Conservation (phyloP, 352 stramenopile species). For the Globisporangium rhizosaccharum region DNA sequence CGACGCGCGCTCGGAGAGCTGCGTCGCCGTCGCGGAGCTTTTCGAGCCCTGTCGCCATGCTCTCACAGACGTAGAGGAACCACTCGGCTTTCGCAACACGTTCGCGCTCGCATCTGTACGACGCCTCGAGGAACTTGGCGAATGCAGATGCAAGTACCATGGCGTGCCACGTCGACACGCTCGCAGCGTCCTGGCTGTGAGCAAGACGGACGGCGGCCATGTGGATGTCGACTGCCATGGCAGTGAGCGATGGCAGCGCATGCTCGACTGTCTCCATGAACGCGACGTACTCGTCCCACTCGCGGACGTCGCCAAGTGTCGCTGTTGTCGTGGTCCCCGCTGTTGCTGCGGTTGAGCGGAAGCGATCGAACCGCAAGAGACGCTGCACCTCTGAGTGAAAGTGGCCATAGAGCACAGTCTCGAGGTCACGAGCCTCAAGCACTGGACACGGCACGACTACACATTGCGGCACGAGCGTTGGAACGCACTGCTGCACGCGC, state of each 20-base stretch:
- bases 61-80: slow-evolving; percentile 24
- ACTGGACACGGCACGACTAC: slow-evolving; percentile 23
- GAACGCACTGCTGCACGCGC: slow-evolving; percentile 5
- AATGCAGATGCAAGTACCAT: slow-evolving; percentile 18
- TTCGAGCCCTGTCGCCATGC: slow-evolving; percentile 37
- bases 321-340: background rate
- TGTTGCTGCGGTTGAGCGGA: background rate
- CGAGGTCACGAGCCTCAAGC: slow-evolving; percentile 21
- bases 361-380: slow-evolving; percentile 5
- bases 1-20: slow-evolving; percentile 12
- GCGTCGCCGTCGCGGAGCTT: slow-evolving; percentile 24
- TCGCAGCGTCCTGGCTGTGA: background rate
- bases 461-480: slow-evolving; percentile 31
- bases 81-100: slow-evolving; percentile 10
- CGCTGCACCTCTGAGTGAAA: slow-evolving; percentile 40
- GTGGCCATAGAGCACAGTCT: slow-evolving; percentile 32
- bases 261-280: slow-evolving; percentile 21
- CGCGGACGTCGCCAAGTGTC: background rate
- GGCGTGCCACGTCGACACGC: slow-evolving; percentile 6
- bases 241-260: slow-evolving; percentile 16
- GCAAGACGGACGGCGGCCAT: background rate
- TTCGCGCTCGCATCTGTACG: slow-evolving; percentile 12
- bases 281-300: slow-evolving; percentile 11
- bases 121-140: slow-evolving; percentile 11
- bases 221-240: slow-evolving; percentile 24